phyloP scores from a whole-genome alignment of 2,329 filamentous ascomycete genomes.

The Cordyceps javanica region DNA sequence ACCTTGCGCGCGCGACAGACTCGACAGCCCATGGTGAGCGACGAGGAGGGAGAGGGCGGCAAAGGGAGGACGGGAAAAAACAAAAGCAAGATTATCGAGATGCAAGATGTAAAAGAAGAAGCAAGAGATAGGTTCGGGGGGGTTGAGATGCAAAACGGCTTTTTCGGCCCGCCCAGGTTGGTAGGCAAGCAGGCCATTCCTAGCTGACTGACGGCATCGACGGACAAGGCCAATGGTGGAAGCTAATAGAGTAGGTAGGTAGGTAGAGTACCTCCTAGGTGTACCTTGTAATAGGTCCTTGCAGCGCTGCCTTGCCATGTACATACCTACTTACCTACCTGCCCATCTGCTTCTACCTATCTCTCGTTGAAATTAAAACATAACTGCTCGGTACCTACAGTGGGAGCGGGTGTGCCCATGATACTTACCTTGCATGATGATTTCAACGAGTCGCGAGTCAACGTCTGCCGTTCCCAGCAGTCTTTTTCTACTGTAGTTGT shows the following conservation, averaged over 20 bases:
- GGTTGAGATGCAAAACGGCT: slow-evolving; percentile 2
- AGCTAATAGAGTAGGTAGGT: neutral
- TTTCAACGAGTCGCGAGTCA: too few species aligned
- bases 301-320: too few species aligned
- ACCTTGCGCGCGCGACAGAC: slow-evolving; percentile 37
- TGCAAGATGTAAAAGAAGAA: neutral
- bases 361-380: too few species aligned
- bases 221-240: neutral
- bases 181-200: neutral
- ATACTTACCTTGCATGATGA: too few species aligned
- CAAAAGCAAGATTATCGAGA: neutral
- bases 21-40: slow-evolving; percentile 31
- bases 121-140: neutral
- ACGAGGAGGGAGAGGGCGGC: neutral
- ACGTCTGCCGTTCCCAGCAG: too few species aligned
- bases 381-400: too few species aligned
- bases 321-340: too few species aligned
- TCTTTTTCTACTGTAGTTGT: too few species aligned
- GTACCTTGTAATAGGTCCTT: too few species aligned
- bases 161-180: neutral
- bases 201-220: slow-evolving; percentile 1
- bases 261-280: too few species aligned
- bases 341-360: too few species aligned
- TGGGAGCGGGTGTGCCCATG: too few species aligned
- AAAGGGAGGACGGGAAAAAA: neutral